These are phyloP conservation scores for Croton setiger DNA, from an alignment of 441 rosid species.

Conservation along the genomic window DNA sequence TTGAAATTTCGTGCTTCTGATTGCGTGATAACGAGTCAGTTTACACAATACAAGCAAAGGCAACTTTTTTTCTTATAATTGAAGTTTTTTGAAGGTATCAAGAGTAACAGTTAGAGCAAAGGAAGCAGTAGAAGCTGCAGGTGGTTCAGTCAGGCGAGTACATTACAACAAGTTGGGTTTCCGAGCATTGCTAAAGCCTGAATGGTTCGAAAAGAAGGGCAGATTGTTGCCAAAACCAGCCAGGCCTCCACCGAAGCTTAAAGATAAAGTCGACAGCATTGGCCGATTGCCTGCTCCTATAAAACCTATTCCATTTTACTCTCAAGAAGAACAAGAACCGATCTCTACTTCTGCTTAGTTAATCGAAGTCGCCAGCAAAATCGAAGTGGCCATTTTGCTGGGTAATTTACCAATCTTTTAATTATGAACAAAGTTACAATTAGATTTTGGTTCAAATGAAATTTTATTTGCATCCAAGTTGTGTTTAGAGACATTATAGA, in stretches of 20 bases:
- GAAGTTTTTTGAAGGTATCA: slow-evolving; percentile 50
- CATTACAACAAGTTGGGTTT: slow-evolving; percentile 87
- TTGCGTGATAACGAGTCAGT: background rate
- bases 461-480: background rate
- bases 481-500: too few species aligned
- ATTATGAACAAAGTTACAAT: background rate
- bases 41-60: background rate
- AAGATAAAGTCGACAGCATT: slow-evolving; percentile 81
- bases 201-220: slow-evolving; percentile 97
- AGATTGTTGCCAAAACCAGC: slow-evolving; percentile 80
- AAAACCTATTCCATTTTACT: slow-evolving; percentile 70
- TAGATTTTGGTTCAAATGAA: background rate
- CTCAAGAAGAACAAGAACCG: slow-evolving; percentile 42
- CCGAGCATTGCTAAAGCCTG: slow-evolving; percentile 78
- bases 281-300: slow-evolving; percentile 90
- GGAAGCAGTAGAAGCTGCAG: slow-evolving; percentile 82
- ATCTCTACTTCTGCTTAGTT: slow-evolving; percentile 30
- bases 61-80: background rate
- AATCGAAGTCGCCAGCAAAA: background rate
- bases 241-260: slow-evolving; percentile 85
- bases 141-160: slow-evolving; percentile 86
- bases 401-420: background rate
- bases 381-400: background rate
- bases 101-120: slow-evolving; percentile 89
- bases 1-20: background rate